Percentiles rank a stretch among this genome's conserved stretches.
Evolutionary conservation across 2,329 filamentous ascomycete species (phyloP).

Genomic region (Aspergillus uvarum): DNA sequence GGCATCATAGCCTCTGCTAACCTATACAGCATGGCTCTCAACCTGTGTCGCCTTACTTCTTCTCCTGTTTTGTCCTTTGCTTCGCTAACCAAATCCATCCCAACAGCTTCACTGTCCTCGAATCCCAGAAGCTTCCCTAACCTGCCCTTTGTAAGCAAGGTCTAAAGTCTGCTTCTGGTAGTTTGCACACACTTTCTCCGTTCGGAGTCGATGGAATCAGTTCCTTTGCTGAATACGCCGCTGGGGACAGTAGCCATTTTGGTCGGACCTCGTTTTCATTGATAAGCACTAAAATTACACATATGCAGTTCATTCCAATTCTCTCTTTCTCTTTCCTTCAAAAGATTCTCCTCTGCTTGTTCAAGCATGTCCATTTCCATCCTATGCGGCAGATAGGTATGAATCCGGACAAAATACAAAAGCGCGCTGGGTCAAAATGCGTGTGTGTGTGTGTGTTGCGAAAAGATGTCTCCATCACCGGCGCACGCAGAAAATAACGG

Average conservation of each 20-base stretch:
- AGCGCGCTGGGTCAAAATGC: background rate
- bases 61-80: too few relatives aligned
- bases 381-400: conserved; percentile 36
- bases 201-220: too few relatives aligned
- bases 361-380: conserved; percentile 12
- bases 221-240: too few relatives aligned
- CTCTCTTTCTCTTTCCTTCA: background rate
- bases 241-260: background rate
- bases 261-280: conserved; percentile 3
- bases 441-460: conserved; percentile 6
- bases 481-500: conserved; percentile 16
- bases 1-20: too few relatives aligned
- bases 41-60: too few relatives aligned
- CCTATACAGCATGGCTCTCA: too few relatives aligned
- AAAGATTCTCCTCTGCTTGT: background rate
- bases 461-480: conserved; percentile 9
- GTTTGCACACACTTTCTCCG: too few relatives aligned
- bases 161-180: too few relatives aligned
- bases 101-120: too few relatives aligned
- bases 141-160: too few relatives aligned
- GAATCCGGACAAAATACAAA: conserved; percentile 1
- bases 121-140: too few relatives aligned
- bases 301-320: background rate
- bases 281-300: conserved; percentile 9
- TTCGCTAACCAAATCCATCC: too few relatives aligned